Percentiles rank a stretch among this genome's conserved stretches.
These are phyloP conservation scores for Colletotrichum scovillei DNA, from an alignment of 2,329 filamentous ascomycete species.

Conservation along the genomic window DNA sequence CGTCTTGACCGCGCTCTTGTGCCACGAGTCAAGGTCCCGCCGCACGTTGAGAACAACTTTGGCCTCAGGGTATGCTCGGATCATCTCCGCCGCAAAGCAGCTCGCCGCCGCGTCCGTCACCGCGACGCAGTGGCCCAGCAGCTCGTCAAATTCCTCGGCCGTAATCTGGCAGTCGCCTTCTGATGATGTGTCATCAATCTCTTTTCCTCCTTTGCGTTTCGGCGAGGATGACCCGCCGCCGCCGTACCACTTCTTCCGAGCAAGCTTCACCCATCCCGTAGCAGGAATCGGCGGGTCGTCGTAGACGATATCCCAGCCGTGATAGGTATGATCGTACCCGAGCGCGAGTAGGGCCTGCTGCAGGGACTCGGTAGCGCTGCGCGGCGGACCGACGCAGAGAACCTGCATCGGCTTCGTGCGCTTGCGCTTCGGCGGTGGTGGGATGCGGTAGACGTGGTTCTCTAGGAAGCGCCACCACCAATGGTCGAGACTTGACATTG, in stretches of 20 bases:
- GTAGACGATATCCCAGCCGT: constrained; percentile 48
- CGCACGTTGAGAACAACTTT: constrained; percentile 57
- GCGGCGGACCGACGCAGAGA: constrained; percentile 47
- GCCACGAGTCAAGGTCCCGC: constrained; percentile 54
- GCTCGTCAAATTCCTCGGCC: constrained; percentile 41
- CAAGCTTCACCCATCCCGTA: constrained; percentile 40
- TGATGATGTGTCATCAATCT: not conserved
- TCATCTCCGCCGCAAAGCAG: constrained; percentile 52
- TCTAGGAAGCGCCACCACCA: constrained; percentile 33
- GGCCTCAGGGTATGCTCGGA: constrained; percentile 42
- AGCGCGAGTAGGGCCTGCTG: constrained; percentile 45
- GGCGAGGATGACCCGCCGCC: not conserved
- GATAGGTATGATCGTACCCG: constrained; percentile 47
- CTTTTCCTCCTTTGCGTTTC: not conserved
- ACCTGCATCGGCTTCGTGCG: constrained; percentile 49
- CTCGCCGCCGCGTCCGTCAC: constrained; percentile 54
- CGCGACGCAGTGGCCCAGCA: constrained; percentile 46
- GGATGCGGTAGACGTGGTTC: constrained; percentile 36
- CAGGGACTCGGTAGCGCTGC: constrained; percentile 49
- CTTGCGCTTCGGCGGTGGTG: constrained; percentile 38
- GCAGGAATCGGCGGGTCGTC: constrained; percentile 40
- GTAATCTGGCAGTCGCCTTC: constrained; percentile 23
- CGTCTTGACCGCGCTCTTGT: constrained; percentile 44
- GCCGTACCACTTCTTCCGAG: constrained; percentile 43
- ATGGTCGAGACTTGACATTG: constrained; percentile 28